Conservation (phyloP, 345 rosid genomes). For the Heritiera littoralis region DNA sequence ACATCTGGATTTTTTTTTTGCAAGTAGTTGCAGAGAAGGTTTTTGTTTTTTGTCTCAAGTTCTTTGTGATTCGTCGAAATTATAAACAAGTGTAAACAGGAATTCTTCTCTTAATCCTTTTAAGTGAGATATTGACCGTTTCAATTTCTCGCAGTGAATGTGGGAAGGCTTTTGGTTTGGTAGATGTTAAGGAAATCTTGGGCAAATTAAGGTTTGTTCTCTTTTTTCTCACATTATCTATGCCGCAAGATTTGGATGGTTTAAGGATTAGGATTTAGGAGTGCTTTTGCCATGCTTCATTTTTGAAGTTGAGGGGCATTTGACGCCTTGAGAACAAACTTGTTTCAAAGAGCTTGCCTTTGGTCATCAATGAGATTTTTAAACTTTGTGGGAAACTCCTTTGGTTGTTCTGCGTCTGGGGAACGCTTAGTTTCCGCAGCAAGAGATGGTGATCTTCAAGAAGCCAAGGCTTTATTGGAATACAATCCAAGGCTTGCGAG, state of each 20-base stretch:
- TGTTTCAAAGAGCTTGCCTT: background rate
- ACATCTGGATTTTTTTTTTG: slow-evolving; percentile 17
- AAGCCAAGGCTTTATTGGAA: slow-evolving; percentile 90
- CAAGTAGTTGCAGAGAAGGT: slow-evolving; percentile 12
- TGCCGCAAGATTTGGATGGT: background rate
- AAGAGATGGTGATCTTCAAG: slow-evolving; percentile 96
- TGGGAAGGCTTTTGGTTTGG: slow-evolving; percentile 23
- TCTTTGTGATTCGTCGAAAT: background rate
- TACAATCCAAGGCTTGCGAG: slow-evolving; percentile 91
- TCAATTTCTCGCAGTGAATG: slow-evolving; percentile 23
- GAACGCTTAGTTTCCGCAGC: slow-evolving; percentile 97
- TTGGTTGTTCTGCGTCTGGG: slow-evolving; percentile 99
- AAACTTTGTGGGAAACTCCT: slow-evolving; percentile 87
- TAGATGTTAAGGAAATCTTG: slow-evolving; percentile 1
- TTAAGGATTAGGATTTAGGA: background rate
- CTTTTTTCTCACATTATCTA: background rate
- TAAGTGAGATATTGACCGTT: slow-evolving; percentile 32
- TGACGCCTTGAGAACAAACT: background rate
- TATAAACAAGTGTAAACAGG: background rate
- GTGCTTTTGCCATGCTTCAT: background rate
- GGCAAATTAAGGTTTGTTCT: background rate
- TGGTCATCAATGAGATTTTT: slow-evolving; percentile 64
- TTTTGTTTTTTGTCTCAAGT: background rate
- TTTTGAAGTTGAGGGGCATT: background rate
- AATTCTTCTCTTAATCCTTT: slow-evolving; percentile 9